phyloP scores from a whole-genome alignment of 2,329 filamentous ascomycete species.

The Pseudofabraea citricarpa region DNA sequence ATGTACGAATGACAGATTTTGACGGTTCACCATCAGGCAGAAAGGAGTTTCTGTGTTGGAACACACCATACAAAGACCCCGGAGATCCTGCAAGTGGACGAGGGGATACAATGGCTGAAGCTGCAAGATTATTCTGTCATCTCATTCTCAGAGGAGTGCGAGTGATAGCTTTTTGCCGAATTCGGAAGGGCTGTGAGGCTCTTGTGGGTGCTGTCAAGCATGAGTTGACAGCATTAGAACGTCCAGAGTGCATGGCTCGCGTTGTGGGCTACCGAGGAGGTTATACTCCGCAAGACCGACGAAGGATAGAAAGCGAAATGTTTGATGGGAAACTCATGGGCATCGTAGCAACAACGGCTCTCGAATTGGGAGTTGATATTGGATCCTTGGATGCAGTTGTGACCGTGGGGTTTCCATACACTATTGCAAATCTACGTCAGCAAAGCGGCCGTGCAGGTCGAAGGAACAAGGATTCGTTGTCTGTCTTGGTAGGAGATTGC shows the following conservation, averaged over 20 bases:
- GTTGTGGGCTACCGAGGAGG: slow-evolving; percentile 96
- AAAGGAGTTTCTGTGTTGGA: slow-evolving; percentile 97
- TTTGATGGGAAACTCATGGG: slow-evolving; percentile 91
- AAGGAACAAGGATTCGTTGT: slow-evolving; percentile 88
- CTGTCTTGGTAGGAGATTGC: slow-evolving; percentile 81
- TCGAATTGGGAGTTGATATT: slow-evolving; percentile 94
- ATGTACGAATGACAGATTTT: slow-evolving; percentile 78
- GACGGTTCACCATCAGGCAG: slow-evolving; percentile 89
- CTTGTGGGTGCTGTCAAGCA: slow-evolving; percentile 74
- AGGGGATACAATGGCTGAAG: slow-evolving; percentile 76
- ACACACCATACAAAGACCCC: slow-evolving; percentile 90
- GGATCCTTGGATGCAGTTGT: slow-evolving; percentile 90
- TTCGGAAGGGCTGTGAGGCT: slow-evolving; percentile 84
- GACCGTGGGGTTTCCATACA: slow-evolving; percentile 92
- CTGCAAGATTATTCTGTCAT: slow-evolving; percentile 86
- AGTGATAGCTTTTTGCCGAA: slow-evolving; percentile 87
- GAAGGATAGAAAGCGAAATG: slow-evolving; percentile 90
- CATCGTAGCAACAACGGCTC: slow-evolving; percentile 87
- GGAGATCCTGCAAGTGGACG: slow-evolving; percentile 81
- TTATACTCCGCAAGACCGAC: slow-evolving; percentile 86
- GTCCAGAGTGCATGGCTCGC: slow-evolving; percentile 67
- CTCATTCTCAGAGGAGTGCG: slow-evolving; percentile 82
- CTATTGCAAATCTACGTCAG: slow-evolving; percentile 88
- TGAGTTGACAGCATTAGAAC: slow-evolving; percentile 69
- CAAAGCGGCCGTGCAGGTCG: slow-evolving; percentile 91